These are phyloP conservation scores for Sphenostylis stenocarpa DNA, from an alignment of 306 rosid genomes.

Conservation along the genomic window DNA sequence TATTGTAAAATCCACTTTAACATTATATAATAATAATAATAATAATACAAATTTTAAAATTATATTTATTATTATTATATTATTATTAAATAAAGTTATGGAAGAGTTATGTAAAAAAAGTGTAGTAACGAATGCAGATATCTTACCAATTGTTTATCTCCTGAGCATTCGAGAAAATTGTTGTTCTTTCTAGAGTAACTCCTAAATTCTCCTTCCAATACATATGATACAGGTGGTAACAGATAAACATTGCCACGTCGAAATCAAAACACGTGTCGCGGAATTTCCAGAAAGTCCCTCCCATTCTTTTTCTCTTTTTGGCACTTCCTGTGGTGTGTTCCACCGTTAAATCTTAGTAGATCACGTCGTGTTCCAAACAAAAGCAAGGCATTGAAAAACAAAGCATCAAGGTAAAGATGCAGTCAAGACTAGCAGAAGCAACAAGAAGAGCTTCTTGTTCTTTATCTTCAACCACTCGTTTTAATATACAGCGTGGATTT, in stretches of 20 bases:
- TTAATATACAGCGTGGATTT: conserved; percentile 33
- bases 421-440: conserved; percentile 37
- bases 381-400: not conserved
- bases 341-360: not conserved
- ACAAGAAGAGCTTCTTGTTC: conserved; percentile 23
- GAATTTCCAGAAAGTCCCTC: conserved; percentile 41
- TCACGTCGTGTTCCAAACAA: not conserved
- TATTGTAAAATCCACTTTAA: too few relatives aligned
- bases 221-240: conserved; percentile 28
- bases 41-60: too few relatives aligned
- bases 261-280: conserved; percentile 31
- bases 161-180: conserved; percentile 21
- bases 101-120: too few relatives aligned
- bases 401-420: conserved; percentile 36
- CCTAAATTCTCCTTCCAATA: not conserved
- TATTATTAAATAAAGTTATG: too few relatives aligned
- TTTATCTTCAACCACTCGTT: not conserved
- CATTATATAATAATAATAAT: too few relatives aligned
- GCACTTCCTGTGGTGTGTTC: too few relatives aligned
- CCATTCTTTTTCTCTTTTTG: not conserved
- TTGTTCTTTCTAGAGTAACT: not conserved
- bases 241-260: conserved; percentile 40
- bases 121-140: too few relatives aligned
- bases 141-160: too few relatives aligned
- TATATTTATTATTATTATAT: too few relatives aligned